phyloP scores from a whole-genome alignment of 2,329 filamentous ascomycete genomes.

The Alternaria gaisen region DNA sequence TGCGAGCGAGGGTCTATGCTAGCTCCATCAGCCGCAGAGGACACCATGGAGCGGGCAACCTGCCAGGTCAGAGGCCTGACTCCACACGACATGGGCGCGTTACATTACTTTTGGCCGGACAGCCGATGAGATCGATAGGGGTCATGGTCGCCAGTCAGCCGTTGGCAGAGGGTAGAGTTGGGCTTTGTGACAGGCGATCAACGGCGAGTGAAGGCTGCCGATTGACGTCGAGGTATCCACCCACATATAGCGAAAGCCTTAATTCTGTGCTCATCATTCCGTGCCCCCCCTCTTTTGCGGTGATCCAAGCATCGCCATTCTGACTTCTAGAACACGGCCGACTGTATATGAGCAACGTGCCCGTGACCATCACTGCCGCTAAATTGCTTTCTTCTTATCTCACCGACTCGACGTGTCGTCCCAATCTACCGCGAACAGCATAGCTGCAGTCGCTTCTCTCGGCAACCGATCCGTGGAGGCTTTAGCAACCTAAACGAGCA shows the following conservation, averaged over 20 bases:
- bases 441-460: conserved; percentile 33
- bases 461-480: conserved; percentile 36
- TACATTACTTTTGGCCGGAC: conserved; percentile 22
- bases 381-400: conserved; percentile 29
- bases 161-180: conserved; percentile 18
- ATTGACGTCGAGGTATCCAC: conserved; percentile 46
- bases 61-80: conserved; percentile 23
- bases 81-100: conserved; percentile 24
- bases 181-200: conserved; percentile 28
- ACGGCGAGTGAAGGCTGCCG: conserved; percentile 32
- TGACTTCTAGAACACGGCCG: conserved; percentile 26
- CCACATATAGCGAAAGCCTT: conserved; percentile 28
- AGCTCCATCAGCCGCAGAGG: conserved; percentile 33
- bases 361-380: conserved; percentile 42
- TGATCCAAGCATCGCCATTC: conserved; percentile 31
- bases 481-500: conserved; percentile 32
- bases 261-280: conserved; percentile 21
- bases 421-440: conserved; percentile 30
- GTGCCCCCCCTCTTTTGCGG: conserved; percentile 17
- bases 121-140: conserved; percentile 15
- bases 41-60: conserved; percentile 23
- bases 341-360: conserved; percentile 30
- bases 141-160: conserved; percentile 21
- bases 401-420: conserved; percentile 17
- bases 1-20: conserved; percentile 20